phyloP scores from a whole-genome alignment of 331 rosid genomes.

The Ulmus americana region DNA sequence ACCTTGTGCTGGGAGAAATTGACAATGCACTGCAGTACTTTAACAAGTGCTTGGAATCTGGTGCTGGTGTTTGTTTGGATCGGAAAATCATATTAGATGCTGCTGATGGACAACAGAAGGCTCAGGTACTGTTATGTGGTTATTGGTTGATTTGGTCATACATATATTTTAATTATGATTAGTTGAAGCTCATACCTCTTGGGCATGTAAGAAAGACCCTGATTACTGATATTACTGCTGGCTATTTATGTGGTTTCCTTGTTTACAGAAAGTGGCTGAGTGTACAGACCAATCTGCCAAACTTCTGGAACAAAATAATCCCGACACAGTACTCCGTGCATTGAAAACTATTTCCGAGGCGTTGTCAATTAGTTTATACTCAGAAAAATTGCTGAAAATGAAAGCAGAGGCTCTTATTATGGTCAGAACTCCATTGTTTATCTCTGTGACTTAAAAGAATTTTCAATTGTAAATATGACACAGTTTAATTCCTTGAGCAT shows the following conservation, averaged over 20 bases:
- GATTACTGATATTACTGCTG: background rate
- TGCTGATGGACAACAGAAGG: slow-evolving; percentile 68
- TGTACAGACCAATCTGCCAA: slow-evolving; percentile 39
- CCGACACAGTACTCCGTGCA: slow-evolving; percentile 60
- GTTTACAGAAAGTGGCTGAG: slow-evolving; percentile 59
- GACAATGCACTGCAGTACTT: slow-evolving; percentile 54
- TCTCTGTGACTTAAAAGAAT: background rate
- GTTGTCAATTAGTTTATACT: slow-evolving; percentile 58
- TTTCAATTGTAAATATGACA: background rate
- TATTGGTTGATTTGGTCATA: background rate
- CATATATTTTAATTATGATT: background rate
- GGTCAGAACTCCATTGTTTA: slow-evolving; percentile 37
- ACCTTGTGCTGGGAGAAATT: slow-evolving; percentile 81
- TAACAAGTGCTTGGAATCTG: slow-evolving; percentile 53
- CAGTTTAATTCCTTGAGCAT: slow-evolving; percentile 20
- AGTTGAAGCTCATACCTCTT: background rate
- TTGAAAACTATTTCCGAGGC: slow-evolving; percentile 60
- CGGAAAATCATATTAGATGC: slow-evolving; percentile 77
- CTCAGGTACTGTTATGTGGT: slow-evolving; percentile 57
- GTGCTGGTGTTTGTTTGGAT: slow-evolving; percentile 67
- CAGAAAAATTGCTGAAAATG: slow-evolving; percentile 80
- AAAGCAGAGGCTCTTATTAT: slow-evolving; percentile 73
- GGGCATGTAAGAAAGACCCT: background rate
- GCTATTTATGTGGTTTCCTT: slow-evolving; percentile 17
- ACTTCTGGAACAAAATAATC: slow-evolving; percentile 57